phyloP scores from a whole-genome alignment of 2,329 filamentous ascomycete genomes.

The Trichoderma pleuroti region DNA sequence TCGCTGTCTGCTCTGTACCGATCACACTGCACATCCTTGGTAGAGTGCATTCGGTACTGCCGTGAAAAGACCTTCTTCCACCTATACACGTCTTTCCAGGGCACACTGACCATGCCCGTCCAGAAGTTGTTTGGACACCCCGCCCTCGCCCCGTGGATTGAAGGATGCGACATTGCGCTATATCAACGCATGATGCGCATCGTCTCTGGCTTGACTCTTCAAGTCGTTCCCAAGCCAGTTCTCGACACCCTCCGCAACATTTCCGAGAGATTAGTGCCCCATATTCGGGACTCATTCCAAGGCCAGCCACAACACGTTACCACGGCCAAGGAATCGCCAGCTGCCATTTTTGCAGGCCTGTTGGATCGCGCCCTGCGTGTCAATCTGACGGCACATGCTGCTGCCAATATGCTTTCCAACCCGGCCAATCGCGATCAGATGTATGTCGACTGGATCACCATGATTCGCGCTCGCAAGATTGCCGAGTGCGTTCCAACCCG shows the following conservation, averaged over 20 bases:
- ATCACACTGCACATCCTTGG: conserved; percentile 90
- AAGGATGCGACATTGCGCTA: conserved; percentile 90
- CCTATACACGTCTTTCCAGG: conserved; percentile 90
- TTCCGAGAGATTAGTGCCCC: conserved; percentile 72
- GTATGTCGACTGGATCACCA: conserved; percentile 84
- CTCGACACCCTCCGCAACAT: conserved; percentile 85
- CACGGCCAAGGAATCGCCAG: conserved; percentile 81
- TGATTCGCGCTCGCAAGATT: conserved; percentile 60
- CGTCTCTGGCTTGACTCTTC: conserved; percentile 80
- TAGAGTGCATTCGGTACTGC: conserved; percentile 93
- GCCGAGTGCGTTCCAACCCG: conserved; percentile 60
- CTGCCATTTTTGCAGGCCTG: conserved; percentile 81
- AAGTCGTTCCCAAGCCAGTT: conserved; percentile 85
- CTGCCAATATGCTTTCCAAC: conserved; percentile 87
- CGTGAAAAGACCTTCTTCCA: conserved; percentile 97
- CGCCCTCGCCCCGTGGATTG: conserved; percentile 84
- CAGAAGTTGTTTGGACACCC: conserved; percentile 85
- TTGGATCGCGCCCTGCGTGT: conserved; percentile 85
- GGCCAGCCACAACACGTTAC: conserved; percentile 82
- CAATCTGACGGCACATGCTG: conserved; percentile 89
- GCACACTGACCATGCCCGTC: conserved; percentile 92
- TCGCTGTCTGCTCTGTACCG: conserved; percentile 85
- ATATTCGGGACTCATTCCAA: conserved; percentile 82
- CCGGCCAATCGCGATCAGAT: conserved; percentile 89
- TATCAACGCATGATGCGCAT: conserved; percentile 97